Base-by-base conservation (phyloP, 2,329 filamentous ascomycete genomes). In the Thelonectria rubi region DNA sequence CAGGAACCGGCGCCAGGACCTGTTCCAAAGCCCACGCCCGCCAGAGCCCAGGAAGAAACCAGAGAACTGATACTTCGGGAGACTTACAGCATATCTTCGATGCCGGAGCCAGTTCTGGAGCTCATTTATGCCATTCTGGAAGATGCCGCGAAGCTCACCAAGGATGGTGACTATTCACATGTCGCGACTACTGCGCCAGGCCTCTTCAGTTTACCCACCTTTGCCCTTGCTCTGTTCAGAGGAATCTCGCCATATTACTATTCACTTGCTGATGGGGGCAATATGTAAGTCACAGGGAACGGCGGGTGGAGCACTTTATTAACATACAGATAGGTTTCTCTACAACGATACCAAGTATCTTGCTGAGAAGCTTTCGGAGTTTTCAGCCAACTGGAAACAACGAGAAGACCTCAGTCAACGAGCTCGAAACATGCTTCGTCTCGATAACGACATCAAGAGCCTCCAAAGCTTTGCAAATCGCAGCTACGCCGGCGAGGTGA, bases 61-160 rank as follows among this genome's bases (percentile, higher is more conserved):
- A 82, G 87, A 57, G 91, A 95, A 73, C 79, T 98, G 61, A 91
- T 91, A 0, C 79, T 98, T 46, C 91, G 85, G 63, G 95, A 99
- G 77, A 91, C 86, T 1, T 99, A 97, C 75, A 91, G 89, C 60
- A 91, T 97, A 53, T 97, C 94, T 0, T 91, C 91, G 2, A 90
- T 97, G 75, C 94, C 95, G 1, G 89, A 93, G 63, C 86, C 89
- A 4, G 88, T 98, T 12, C 81, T 94, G 18, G 82, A 86, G 17
- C 82, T 92, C 26, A 87, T 94, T 54, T 79, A 82, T 20, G 72
- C 80, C 12, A 83, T 89, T 26, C 75, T 86, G 63, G 84, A 89
- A 62, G 88, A 91, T 65, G 88, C 82, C 1, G 84, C 86, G 10
- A 82, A 80, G 1, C 78, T 94, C 48, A 86, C 86, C 72, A 82